Evolutionary conservation across 371 early-diverging fungal species (phyloP).

Genomic region (Apophysomyces sp.): DNA sequence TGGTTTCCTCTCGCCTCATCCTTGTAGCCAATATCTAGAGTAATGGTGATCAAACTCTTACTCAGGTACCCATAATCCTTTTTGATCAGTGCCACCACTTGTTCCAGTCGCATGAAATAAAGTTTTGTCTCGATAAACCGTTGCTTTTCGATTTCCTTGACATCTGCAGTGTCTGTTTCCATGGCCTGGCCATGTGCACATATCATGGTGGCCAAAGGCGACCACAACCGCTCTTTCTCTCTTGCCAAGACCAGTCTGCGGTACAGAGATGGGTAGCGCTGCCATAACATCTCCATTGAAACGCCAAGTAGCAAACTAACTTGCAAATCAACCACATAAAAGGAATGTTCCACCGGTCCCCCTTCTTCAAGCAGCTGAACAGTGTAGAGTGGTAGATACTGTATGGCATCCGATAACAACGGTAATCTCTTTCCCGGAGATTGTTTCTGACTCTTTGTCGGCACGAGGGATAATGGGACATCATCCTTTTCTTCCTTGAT

Average conservation of each 20-base stretch:
- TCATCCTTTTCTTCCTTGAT: conserved; percentile 35
- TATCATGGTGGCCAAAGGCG: conserved; percentile 67
- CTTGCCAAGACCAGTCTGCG: conserved; percentile 49
- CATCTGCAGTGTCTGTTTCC: conserved; percentile 33
- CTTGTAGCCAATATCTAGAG: conserved; percentile 64
- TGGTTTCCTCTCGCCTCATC: conserved; percentile 9
- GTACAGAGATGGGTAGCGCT: conserved; percentile 57
- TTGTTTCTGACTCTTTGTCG: neutral
- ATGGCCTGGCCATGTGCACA: conserved; percentile 27
- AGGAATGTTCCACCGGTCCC: conserved; percentile 20
- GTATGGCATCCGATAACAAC: conserved; percentile 40
- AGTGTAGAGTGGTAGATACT: conserved; percentile 67
- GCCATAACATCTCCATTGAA: conserved; percentile 42
- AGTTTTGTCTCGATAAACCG: conserved; percentile 56
- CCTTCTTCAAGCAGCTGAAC: conserved; percentile 50
- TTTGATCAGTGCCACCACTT: conserved; percentile 60
- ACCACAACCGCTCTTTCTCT: conserved; percentile 75
- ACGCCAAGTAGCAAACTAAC: conserved; percentile 61
- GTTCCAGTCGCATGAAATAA: conserved; percentile 67
- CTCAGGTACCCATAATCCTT: conserved; percentile 63
- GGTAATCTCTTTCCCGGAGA: conserved; percentile 13
- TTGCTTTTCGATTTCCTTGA: conserved; percentile 54
- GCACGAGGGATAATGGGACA: neutral
- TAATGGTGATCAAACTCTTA: conserved; percentile 66
- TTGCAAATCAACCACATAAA: conserved; percentile 70